Conservation (phyloP, 2,329 filamentous ascomycete species). For the Rosellinia necatrix region DNA sequence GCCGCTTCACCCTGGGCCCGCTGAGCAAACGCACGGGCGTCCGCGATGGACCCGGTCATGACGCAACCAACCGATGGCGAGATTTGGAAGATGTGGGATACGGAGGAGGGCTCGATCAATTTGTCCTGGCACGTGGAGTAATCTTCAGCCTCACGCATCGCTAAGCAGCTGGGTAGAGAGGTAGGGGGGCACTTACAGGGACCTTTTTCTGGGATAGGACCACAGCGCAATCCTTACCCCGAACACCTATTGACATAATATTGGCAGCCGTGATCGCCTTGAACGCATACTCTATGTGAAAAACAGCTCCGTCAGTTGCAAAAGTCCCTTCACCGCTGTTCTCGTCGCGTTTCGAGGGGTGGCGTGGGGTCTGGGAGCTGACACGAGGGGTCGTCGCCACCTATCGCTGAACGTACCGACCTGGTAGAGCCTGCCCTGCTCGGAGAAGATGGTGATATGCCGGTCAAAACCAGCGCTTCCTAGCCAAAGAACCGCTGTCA, state of each 20-base stretch:
- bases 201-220: slow-evolving; percentile 99
- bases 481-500: slow-evolving; percentile 45
- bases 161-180: slow-evolving; percentile 22
- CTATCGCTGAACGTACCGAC: slow-evolving; percentile 72
- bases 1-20: slow-evolving; percentile 94
- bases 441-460: slow-evolving; percentile 99
- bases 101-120: slow-evolving; percentile 95
- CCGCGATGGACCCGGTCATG: slow-evolving; percentile 98
- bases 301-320: slow-evolving; percentile 33
- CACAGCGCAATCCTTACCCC: slow-evolving; percentile 96
- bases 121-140: slow-evolving; percentile 73
- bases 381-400: slow-evolving; percentile 14
- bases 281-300: slow-evolving; percentile 96
- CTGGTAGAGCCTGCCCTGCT: slow-evolving; percentile 98
- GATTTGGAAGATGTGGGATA: slow-evolving; percentile 96
- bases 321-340: slow-evolving; percentile 21
- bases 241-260: slow-evolving; percentile 95
- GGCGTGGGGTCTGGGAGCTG: slow-evolving; percentile 23
- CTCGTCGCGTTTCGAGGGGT: slow-evolving; percentile 1
- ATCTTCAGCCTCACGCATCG: slow-evolving; percentile 38
- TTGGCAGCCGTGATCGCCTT: slow-evolving; percentile 99
- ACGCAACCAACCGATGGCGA: slow-evolving; percentile 96
- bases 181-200: slow-evolving; percentile 68
- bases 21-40: slow-evolving; percentile 90
- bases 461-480: slow-evolving; percentile 91